phyloP scores from a whole-genome alignment of 805 yeast species.

The Pichia ethanolica region DNA sequence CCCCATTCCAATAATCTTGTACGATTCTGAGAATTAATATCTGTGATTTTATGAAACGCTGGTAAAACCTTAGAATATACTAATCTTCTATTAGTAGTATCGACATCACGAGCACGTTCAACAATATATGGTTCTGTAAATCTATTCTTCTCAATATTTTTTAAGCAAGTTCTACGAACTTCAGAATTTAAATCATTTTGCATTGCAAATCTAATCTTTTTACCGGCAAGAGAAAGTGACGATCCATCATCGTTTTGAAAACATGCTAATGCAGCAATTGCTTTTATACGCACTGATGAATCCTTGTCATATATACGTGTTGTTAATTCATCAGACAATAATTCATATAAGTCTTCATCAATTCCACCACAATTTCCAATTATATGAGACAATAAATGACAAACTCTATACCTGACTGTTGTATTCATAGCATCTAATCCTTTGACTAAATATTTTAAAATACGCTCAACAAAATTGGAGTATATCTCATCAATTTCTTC shows the following conservation, averaged over 20 bases:
- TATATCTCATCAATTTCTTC: conserved; percentile 30
- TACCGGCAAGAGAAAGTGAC: conserved; percentile 38
- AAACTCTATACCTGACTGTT: conserved; percentile 71
- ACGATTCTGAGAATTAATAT: conserved; percentile 46
- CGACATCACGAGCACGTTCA: conserved; percentile 78
- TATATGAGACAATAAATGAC: conserved; percentile 64
- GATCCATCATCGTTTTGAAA: conserved; percentile 57
- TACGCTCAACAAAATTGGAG: conserved; percentile 47
- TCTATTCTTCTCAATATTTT: conserved; percentile 54
- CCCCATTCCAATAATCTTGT: conserved; percentile 78
- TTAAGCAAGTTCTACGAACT: conserved; percentile 76
- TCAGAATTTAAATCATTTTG: conserved; percentile 82
- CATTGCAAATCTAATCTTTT: conserved; percentile 42
- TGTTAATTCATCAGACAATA: conserved; percentile 51
- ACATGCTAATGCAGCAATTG: conserved; percentile 69
- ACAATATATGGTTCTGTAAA: conserved; percentile 51
- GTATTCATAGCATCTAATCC: conserved; percentile 75
- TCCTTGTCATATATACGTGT: conserved; percentile 71
- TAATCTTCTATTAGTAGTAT: conserved; percentile 61
- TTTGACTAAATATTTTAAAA: conserved; percentile 61
- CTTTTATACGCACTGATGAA: conserved; percentile 71
- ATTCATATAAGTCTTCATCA: conserved; percentile 61
- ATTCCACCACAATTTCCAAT: conserved; percentile 70
- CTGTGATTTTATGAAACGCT: conserved; percentile 53
- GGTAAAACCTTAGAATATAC: conserved; percentile 64